A percentile compares a stretch with the other conserved stretches of the same genome.
Evolutionary conservation across 2,329 filamentous ascomycete genomes (phyloP).

Genomic region (Trichoderma atroviride): DNA sequence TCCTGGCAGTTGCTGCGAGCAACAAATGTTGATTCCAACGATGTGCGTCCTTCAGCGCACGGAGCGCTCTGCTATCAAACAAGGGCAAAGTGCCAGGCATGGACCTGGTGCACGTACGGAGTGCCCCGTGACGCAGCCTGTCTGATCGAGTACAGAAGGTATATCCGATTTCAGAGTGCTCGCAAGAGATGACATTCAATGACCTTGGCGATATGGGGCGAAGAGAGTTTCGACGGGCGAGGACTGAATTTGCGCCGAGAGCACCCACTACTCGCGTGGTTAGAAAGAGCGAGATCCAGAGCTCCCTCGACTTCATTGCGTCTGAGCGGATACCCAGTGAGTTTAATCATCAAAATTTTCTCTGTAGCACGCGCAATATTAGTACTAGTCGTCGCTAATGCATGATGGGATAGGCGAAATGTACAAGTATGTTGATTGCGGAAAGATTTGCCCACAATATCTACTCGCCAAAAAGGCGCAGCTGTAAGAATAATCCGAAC

Average conservation of each 20-base stretch:
- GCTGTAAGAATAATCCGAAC: background rate
- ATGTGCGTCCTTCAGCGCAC: background rate
- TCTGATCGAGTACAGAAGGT: background rate
- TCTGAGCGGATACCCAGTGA: background rate
- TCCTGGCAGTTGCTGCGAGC: background rate
- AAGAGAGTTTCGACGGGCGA: background rate
- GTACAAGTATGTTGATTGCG: background rate
- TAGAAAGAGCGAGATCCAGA: background rate
- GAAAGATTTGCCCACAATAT: background rate
- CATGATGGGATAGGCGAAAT: background rate
- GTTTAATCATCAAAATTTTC: background rate
- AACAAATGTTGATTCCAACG: background rate
- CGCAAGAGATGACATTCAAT: background rate
- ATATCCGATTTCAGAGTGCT: background rate
- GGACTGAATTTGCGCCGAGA: background rate
- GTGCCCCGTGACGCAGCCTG: background rate
- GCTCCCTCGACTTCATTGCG: background rate
- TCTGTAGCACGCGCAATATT: background rate
- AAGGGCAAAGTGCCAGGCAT: slow-evolving; percentile 1
- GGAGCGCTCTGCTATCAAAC: background rate
- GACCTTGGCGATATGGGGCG: background rate
- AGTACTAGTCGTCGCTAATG: background rate
- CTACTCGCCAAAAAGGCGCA: background rate
- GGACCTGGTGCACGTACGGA: background rate
- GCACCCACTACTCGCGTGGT: background rate